These are phyloP conservation scores for Waitea zeae DNA, from an alignment of 1,284 basidiomycete species.

Conservation along the genomic window DNA sequence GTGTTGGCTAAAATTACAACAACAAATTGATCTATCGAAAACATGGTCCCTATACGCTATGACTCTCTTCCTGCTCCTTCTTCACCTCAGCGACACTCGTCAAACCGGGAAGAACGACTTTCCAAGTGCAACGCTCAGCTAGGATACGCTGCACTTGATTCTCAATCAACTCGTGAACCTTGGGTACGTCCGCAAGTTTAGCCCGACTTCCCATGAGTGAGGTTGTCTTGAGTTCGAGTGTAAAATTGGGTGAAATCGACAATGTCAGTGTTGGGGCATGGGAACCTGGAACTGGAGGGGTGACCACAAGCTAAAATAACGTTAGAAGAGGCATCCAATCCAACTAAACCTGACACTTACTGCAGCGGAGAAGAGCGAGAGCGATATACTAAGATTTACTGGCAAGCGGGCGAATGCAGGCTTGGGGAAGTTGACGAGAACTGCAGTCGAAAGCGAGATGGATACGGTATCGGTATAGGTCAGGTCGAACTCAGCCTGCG, in stretches of 20 bases:
- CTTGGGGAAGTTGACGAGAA: conserved; percentile 70
- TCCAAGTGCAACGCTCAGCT: conserved; percentile 12
- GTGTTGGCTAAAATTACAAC: too few relatives aligned
- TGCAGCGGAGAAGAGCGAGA: conserved; percentile 57
- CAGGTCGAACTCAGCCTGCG: conserved; percentile 37
- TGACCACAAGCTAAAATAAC: conserved; percentile 24
- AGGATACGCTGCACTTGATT: conserved; percentile 36
- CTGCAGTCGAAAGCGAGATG: conserved; percentile 63
- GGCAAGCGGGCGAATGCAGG: conserved; percentile 65
- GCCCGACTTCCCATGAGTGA: conserved; percentile 72
- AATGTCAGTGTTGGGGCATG: conserved; percentile 5
- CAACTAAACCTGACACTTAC: conserved; percentile 19
- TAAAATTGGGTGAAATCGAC: conserved; percentile 26
- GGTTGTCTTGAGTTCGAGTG: conserved; percentile 51
- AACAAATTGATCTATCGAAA: too few relatives aligned
- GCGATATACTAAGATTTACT: conserved; percentile 58
- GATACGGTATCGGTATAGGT: conserved; percentile 56
- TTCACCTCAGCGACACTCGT: conserved; percentile 24
- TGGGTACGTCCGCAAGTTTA: conserved; percentile 69
- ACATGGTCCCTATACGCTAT: too few relatives aligned
- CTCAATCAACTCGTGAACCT: conserved; percentile 68
- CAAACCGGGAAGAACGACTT: conserved; percentile 49
- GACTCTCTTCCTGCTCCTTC: too few relatives aligned
- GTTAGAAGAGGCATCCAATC: conserved; percentile 3
- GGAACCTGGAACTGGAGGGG: conserved; percentile 5